phyloP scores from a whole-genome alignment of 2,329 filamentous ascomycete species.

The Endocalyx cinctus region DNA sequence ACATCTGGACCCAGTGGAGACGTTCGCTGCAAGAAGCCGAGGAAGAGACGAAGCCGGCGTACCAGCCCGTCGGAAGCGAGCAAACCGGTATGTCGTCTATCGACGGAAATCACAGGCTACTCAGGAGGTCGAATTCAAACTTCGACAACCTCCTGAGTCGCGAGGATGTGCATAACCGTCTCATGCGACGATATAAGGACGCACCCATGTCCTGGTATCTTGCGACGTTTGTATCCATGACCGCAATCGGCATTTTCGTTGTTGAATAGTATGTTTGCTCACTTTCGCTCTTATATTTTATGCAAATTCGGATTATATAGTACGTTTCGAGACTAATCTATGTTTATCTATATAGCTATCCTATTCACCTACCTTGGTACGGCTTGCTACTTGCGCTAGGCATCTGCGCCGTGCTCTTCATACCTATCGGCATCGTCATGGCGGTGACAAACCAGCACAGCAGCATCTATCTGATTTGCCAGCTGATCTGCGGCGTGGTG shows the following conservation, averaged over 20 bases:
- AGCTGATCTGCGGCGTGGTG: constrained; percentile 74
- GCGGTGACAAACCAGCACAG: constrained; percentile 87
- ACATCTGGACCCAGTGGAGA: constrained; percentile 75
- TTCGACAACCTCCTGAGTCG: constrained; percentile 57
- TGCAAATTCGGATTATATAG: too few species aligned
- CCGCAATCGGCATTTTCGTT: constrained; percentile 73
- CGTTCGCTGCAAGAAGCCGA: constrained; percentile 61
- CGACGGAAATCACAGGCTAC: constrained; percentile 12
- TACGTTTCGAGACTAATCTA: constrained; percentile 37
- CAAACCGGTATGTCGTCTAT: constrained; percentile 16
- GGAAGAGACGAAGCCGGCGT: constrained; percentile 43
- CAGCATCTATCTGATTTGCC: constrained; percentile 81
- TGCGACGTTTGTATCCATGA: constrained; percentile 69
- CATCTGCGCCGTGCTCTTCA: constrained; percentile 78
- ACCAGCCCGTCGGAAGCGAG: constrained; percentile 42
- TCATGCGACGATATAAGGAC: constrained; percentile 80
- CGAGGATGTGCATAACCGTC: constrained; percentile 78
- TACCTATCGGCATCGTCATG: constrained; percentile 90
- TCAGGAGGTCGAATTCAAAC: constrained; percentile 32
- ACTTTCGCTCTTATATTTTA: too few species aligned
- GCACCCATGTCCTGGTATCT: constrained; percentile 81
- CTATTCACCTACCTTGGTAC: constrained; percentile 81
- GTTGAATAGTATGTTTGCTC: constrained; percentile 70
- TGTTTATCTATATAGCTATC: constrained; percentile 52
- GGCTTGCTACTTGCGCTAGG: constrained; percentile 73